These are phyloP conservation scores for Fusarium sp. DNA, from an alignment of 2,329 filamentous ascomycete genomes.

Conservation along the genomic window DNA sequence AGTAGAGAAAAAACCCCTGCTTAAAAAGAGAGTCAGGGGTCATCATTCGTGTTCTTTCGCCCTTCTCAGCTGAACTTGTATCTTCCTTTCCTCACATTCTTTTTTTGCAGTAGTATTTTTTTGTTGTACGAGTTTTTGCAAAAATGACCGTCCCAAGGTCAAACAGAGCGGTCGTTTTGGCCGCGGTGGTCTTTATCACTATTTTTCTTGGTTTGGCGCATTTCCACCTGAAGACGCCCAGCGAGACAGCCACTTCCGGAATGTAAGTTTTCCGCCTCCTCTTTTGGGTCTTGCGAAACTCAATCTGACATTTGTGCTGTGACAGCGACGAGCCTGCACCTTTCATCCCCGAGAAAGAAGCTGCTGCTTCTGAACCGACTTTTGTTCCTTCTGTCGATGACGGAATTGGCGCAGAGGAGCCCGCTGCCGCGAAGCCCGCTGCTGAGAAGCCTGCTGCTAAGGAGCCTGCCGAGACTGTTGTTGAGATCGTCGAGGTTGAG, in stretches of 20 bases:
- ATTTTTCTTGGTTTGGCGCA: constrained; percentile 28
- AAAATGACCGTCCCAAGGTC: constrained; percentile 27
- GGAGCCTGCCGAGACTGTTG: background rate
- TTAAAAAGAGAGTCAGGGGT: constrained; percentile 28
- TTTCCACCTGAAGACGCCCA: constrained; percentile 25
- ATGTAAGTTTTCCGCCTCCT: background rate
- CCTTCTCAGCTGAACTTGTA: constrained; percentile 12
- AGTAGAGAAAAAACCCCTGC: background rate
- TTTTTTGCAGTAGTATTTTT: background rate
- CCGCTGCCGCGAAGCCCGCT: background rate
- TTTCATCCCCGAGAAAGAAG: constrained; percentile 28
- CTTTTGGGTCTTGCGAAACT: background rate
- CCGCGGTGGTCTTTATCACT: constrained; percentile 25
- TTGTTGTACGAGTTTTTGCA: background rate
- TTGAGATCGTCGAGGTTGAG: constrained; percentile 1
- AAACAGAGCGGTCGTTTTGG: constrained; percentile 26
- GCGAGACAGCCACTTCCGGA: constrained; percentile 7
- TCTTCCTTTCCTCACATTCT: background rate
- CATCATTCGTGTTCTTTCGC: background rate
- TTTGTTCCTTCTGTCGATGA: constrained; percentile 18
- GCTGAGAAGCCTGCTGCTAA: background rate
- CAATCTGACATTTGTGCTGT: background rate
- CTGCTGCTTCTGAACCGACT: constrained; percentile 10
- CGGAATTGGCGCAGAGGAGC: constrained; percentile 3
- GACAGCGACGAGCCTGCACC: constrained; percentile 19